Base-by-base conservation (phyloP, 441 rosid species). In the Pelargonium citronellum region DNA sequence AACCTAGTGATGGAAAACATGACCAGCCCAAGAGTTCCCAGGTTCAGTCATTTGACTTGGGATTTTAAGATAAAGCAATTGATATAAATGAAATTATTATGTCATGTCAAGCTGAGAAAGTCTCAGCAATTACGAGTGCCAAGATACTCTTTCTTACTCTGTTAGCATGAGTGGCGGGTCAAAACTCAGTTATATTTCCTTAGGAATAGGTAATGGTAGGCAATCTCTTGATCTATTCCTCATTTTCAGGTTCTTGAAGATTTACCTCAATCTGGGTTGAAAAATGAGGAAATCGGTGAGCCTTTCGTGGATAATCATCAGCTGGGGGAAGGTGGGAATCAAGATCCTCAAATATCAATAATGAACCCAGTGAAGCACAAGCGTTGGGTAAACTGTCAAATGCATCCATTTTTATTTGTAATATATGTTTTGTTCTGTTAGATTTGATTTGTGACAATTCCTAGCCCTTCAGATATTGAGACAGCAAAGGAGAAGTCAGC, bases 361-460 rank as follows among this genome's bases (percentile, higher is more conserved):
- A 64, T 82, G 76, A 85, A 71, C 82, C 97, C 99, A 65, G 94
- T 86, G 66, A 91, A 81, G 87, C 91, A 81, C 69, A 84, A 83
- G 81, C 96, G 97, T 75, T 78, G 64, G 90, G 99, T 94, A 77
- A 83, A 71, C 64, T 74, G 22, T 73, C 76, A 62, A 39, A 71
- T 71, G 24, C 68, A 46, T 78, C 76, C 67, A 7, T 71, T 73
- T 73, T 7, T 17, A 8, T 75, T 65, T 37, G 69, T 51, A 64
- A 22, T 66, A 2, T 49, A 61, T 73, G 68, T 70, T 65, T 69
- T 67, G 16, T 60, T 71, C 70, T 37, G 72, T 67, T 22, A 22
- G 24, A 22, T 77, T 64, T 72, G 73, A 71, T 73, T 70, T 73
- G 16, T 83, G 74, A 77, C 71, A 69, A 46, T 74, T 75, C 13